These are phyloP conservation scores for Coemansia nantahalensis DNA, from an alignment of 192 early-diverging fungal genomes.

Conservation along the genomic window DNA sequence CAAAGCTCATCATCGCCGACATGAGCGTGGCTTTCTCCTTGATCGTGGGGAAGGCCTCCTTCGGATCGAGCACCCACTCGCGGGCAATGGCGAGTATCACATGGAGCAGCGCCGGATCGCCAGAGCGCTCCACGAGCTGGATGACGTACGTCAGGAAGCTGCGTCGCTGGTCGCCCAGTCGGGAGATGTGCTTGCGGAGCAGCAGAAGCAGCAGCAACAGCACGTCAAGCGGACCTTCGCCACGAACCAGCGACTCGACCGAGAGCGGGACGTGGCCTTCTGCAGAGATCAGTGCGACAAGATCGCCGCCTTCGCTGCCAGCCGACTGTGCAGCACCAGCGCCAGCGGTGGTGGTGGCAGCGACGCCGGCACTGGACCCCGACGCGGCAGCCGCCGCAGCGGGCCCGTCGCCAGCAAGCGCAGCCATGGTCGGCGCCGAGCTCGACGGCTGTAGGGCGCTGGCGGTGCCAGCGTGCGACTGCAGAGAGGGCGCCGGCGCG, in stretches of 20 bases:
- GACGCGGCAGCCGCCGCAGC: not conserved
- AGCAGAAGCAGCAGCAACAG: conserved; percentile 53
- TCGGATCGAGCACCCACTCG: conserved; percentile 81
- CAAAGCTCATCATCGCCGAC: conserved; percentile 86
- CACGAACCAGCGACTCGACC: conserved; percentile 29
- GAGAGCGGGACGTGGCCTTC: conserved; percentile 41
- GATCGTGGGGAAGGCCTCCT: conserved; percentile 89
- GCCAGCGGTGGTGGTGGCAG: too few species aligned
- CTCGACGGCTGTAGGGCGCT: conserved; percentile 19
- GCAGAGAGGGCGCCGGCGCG: conserved; percentile 12
- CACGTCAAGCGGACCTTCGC: conserved; percentile 42
- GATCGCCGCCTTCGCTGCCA: conserved; percentile 21
- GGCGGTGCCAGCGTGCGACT: conserved; percentile 6
- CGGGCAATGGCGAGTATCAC: conserved; percentile 79
- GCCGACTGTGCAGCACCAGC: not conserved
- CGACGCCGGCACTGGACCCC: not conserved
- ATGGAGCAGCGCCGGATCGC: conserved; percentile 68
- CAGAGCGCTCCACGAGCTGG: conserved; percentile 81
- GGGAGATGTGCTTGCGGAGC: conserved; percentile 60
- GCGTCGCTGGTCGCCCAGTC: conserved; percentile 82
- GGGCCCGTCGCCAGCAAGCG: conserved; percentile 7
- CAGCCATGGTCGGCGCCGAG: conserved; percentile 9
- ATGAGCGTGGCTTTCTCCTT: conserved; percentile 96
- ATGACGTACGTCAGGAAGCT: conserved; percentile 78
- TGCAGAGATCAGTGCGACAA: conserved; percentile 15